Percentiles rank a stretch among this genome's conserved stretches.
Conservation (phyloP, 225 moss, liverwort and hornwort species). For the Sphagnum tenellum region DNA sequence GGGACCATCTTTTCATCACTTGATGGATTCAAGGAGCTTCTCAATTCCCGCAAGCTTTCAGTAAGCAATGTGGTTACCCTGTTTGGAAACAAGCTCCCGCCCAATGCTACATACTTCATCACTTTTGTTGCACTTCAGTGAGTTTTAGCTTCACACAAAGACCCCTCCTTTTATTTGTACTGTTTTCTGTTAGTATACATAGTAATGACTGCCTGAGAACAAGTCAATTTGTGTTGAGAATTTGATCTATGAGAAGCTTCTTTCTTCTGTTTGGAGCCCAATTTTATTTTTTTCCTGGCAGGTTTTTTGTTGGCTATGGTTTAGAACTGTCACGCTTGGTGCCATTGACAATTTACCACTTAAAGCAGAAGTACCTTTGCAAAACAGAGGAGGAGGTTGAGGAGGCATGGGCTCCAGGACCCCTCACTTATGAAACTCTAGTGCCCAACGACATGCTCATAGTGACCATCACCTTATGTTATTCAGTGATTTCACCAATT, state of each 20-base stretch:
- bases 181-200: not conserved
- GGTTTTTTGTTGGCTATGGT: slow-evolving; percentile 4
- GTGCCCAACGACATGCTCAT: slow-evolving; percentile 7
- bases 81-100: slow-evolving; percentile 70
- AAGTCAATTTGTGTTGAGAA: not conserved
- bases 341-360: slow-evolving; percentile 1
- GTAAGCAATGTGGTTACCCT: slow-evolving; percentile 48
- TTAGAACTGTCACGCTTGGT: not conserved
- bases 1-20: slow-evolving; percentile 64
- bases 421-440: not conserved
- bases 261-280: not conserved
- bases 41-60: slow-evolving; percentile 26
- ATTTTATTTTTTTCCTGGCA: not conserved
- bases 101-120: slow-evolving; percentile 75
- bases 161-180: not conserved
- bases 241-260: not conserved
- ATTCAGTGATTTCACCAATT: slow-evolving; percentile 8
- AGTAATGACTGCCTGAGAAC: not conserved
- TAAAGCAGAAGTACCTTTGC: slow-evolving; percentile 5
- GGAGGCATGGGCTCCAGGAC: slow-evolving; percentile 8
- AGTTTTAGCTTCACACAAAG: slow-evolving; percentile 1
- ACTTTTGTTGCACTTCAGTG: slow-evolving; percentile 81
- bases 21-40: slow-evolving; percentile 48
- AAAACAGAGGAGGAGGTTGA: slow-evolving; percentile 8
- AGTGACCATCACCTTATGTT: slow-evolving; percentile 4